These are phyloP conservation scores for Trametes punicea DNA, from an alignment of 768 basidiomycete species.

Conservation along the genomic window DNA sequence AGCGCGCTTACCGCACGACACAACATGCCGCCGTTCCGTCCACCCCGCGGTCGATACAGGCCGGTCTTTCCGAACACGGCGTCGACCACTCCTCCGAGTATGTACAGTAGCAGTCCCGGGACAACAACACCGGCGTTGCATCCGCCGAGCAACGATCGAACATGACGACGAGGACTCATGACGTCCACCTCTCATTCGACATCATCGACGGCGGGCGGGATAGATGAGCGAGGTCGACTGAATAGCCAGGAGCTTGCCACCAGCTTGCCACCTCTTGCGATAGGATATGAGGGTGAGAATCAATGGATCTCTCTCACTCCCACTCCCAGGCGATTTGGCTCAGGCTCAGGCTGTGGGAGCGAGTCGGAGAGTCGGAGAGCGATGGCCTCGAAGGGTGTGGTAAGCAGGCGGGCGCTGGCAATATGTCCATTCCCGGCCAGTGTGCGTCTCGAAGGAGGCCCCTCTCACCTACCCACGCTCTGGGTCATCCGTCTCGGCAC, in stretches of 20 bases:
- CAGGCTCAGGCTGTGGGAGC: neutral
- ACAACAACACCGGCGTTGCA: neutral
- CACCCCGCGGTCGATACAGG: neutral
- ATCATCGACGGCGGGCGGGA: neutral
- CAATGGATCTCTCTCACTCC: neutral
- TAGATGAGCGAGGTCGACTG: too few relatives aligned
- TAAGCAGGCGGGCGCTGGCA: slow-evolving; percentile 15
- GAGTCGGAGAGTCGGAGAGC: slow-evolving; percentile 8
- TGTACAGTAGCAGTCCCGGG: too few relatives aligned
- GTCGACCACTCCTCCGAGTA: too few relatives aligned
- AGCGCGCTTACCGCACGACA: neutral
- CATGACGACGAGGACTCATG: neutral
- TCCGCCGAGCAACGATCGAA: neutral
- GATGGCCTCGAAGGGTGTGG: slow-evolving; percentile 10
- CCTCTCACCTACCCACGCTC: neutral
- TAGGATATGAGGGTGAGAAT: neutral
- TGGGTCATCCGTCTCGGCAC: neutral
- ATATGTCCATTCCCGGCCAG: slow-evolving; percentile 17
- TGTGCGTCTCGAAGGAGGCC: neutral
- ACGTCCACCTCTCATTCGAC: neutral
- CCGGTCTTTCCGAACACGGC: too few relatives aligned
- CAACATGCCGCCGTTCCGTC: neutral
- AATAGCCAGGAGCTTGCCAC: too few relatives aligned
- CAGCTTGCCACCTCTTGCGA: neutral
- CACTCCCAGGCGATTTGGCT: neutral